phyloP scores from a whole-genome alignment of 768 basidiomycete genomes.

The Hygrocybe coccinea region DNA sequence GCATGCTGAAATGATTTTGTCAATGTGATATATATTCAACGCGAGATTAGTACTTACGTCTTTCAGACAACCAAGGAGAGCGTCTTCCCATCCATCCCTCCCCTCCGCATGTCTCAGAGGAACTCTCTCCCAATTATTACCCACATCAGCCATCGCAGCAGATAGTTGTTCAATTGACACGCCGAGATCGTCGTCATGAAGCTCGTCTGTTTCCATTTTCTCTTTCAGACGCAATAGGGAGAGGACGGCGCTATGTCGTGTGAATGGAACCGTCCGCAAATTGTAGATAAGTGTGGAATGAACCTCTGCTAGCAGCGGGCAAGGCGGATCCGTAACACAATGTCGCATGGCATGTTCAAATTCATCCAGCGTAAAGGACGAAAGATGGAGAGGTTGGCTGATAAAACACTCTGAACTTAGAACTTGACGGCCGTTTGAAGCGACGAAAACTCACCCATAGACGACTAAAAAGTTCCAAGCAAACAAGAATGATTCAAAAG shows the following conservation, averaged over 20 bases:
- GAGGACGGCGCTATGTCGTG: slow-evolving; percentile 68
- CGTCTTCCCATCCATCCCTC: slow-evolving; percentile 88
- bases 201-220: slow-evolving; percentile 37
- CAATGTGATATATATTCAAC: too few species aligned
- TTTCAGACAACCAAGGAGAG: slow-evolving; percentile 81
- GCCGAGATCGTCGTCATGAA: slow-evolving; percentile 45
- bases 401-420: slow-evolving; percentile 6
- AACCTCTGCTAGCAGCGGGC: slow-evolving; percentile 77
- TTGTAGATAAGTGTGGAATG: slow-evolving; percentile 88
- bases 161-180: slow-evolving; percentile 60
- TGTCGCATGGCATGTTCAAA: slow-evolving; percentile 86
- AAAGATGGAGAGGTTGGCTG: slow-evolving; percentile 84
- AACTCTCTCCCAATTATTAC: slow-evolving; percentile 83
- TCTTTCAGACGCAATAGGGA: slow-evolving; percentile 52
- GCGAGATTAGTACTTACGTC: slow-evolving; percentile 72
- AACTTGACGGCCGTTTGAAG: not conserved
- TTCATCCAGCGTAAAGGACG: slow-evolving; percentile 88
- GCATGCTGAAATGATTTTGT: slow-evolving; percentile 53
- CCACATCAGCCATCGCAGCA: slow-evolving; percentile 68
- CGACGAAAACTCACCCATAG: slow-evolving; percentile 67
- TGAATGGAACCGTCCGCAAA: slow-evolving; percentile 74
- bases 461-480: slow-evolving; percentile 92
- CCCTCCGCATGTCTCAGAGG: slow-evolving; percentile 68
- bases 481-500: slow-evolving; percentile 85
- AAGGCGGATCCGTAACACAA: slow-evolving; percentile 59